Evolutionary conservation across 2,329 filamentous ascomycete species (phyloP).

Genomic region (Colletotrichum tropicicola): DNA sequence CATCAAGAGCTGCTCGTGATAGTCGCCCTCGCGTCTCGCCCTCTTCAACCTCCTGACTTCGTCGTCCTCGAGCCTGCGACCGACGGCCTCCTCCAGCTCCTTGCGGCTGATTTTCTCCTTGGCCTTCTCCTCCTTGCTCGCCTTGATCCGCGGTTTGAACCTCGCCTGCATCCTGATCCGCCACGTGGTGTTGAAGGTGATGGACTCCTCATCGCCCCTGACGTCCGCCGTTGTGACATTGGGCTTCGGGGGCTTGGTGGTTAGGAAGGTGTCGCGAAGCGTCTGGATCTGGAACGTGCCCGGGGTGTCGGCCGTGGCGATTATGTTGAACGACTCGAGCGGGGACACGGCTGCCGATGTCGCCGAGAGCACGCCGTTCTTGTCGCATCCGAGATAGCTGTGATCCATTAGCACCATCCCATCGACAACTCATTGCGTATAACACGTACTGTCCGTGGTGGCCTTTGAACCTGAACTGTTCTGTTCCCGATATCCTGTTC

Average conservation of each 20-base stretch:
- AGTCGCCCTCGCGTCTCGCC: constrained; percentile 86
- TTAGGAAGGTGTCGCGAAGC: constrained; percentile 74
- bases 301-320: constrained; percentile 70
- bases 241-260: constrained; percentile 62
- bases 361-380: constrained; percentile 80
- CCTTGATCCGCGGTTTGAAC: constrained; percentile 87
- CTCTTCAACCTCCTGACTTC: constrained; percentile 86
- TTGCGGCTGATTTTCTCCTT: constrained; percentile 85
- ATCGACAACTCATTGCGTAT: neutral
- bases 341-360: constrained; percentile 83
- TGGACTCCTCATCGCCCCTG: constrained; percentile 77
- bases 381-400: constrained; percentile 88
- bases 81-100: constrained; percentile 84
- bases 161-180: constrained; percentile 93
- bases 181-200: constrained; percentile 75
- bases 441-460: constrained; percentile 79
- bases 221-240: constrained; percentile 67
- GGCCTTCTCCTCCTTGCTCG: constrained; percentile 83
- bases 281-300: constrained; percentile 82
- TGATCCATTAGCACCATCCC: neutral
- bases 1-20: constrained; percentile 86
- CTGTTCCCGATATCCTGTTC: constrained; percentile 82
- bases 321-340: constrained; percentile 82
- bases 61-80: constrained; percentile 80
- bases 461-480: constrained; percentile 86